Evolutionary conservation across 148 eudicot species (phyloP).

Genomic region (Fagopyrum esculentum): DNA sequence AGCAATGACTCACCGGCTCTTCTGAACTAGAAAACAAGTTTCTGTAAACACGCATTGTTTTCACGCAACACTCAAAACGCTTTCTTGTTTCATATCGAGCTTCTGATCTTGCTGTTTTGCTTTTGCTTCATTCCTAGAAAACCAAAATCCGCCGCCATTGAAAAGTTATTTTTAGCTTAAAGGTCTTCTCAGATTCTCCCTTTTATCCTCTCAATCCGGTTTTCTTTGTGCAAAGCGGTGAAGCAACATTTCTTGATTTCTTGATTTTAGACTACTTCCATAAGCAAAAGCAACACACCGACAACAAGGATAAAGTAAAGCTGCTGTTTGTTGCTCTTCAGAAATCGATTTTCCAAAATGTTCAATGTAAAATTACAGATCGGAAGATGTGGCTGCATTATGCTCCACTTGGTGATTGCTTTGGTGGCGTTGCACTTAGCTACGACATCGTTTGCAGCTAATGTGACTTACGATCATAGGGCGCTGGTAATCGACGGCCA

Average conservation of each 20-base stretch:
- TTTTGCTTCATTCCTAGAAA: neutral
- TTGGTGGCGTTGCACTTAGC: conserved; percentile 1
- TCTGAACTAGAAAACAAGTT: neutral
- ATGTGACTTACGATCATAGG: conserved; percentile 76
- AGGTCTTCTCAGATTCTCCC: conserved; percentile 7
- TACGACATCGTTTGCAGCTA: conserved; percentile 43
- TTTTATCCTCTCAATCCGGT: neutral
- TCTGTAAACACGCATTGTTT: neutral
- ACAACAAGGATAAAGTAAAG: too few relatives aligned
- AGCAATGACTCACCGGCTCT: conserved; percentile 8
- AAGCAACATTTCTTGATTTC: conserved; percentile 15
- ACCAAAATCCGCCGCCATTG: neutral
- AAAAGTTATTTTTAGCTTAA: neutral
- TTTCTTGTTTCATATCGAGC: neutral
- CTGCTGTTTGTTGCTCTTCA: neutral
- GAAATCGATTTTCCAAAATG: neutral
- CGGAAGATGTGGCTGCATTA: neutral
- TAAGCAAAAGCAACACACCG: conserved; percentile 12
- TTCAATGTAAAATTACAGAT: neutral
- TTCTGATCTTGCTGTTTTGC: neutral
- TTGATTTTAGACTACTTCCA: neutral
- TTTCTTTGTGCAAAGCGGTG: conserved; percentile 12
- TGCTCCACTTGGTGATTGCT: neutral
- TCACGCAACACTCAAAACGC: neutral
- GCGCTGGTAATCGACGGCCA: conserved; percentile 79